These are phyloP conservation scores for Candida golubevii DNA, from an alignment of 805 yeast genomes.

Conservation along the genomic window DNA sequence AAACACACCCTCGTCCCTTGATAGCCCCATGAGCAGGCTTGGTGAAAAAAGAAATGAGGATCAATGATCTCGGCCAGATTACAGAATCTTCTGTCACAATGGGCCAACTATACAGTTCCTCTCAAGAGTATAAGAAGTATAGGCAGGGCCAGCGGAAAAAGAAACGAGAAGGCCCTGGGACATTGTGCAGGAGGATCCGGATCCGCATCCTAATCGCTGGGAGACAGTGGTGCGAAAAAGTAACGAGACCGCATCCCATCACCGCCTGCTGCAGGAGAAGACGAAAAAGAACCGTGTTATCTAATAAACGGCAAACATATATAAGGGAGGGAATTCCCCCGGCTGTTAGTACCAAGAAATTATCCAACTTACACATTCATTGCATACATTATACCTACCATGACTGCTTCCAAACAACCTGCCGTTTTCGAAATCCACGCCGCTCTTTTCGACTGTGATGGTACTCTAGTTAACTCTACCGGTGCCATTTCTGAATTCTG, in stretches of 20 bases:
- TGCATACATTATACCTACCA: slow-evolving; percentile 3
- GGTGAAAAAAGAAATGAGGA: not conserved
- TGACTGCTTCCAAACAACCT: slow-evolving; percentile 32
- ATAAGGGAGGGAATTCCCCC: slow-evolving; percentile 1
- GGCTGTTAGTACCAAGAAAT: not conserved
- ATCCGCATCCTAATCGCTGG: not conserved
- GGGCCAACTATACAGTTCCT: not conserved
- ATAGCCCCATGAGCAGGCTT: not conserved
- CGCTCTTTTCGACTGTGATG: slow-evolving; percentile 79
- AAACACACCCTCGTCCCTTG: not conserved
- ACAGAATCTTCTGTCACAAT: not conserved
- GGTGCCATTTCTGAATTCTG: slow-evolving; percentile 80
- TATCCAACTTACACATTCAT: slow-evolving; percentile 1
- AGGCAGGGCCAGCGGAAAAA: not conserved
- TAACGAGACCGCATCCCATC: slow-evolving; percentile 1
- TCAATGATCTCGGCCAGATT: not conserved
- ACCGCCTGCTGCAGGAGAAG: slow-evolving; percentile 1
- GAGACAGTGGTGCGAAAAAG: not conserved
- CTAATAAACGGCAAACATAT: slow-evolving; percentile 5
- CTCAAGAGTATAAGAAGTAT: slow-evolving; percentile 3
- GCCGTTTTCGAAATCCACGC: slow-evolving; percentile 42
- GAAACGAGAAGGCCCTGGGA: slow-evolving; percentile 1
- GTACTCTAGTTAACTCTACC: slow-evolving; percentile 80
- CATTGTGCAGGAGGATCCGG: slow-evolving; percentile 1
- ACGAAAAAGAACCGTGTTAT: slow-evolving; percentile 2